phyloP scores from a whole-genome alignment of 2,329 filamentous ascomycete genomes.

The Phaeosphaeria sp. region DNA sequence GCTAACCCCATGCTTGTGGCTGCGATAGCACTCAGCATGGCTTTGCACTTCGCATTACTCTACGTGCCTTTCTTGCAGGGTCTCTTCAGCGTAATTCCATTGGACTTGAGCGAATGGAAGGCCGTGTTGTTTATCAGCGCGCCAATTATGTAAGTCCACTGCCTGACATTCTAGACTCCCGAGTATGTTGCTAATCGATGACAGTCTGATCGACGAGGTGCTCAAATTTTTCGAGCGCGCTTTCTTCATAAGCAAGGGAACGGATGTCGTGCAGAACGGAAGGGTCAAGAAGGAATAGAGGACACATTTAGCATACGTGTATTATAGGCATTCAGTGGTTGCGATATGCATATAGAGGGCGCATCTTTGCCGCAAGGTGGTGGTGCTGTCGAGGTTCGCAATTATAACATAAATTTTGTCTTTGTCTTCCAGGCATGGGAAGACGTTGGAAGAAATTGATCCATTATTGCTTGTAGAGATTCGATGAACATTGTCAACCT shows the following conservation, averaged over 20 bases:
- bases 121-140: slow-evolving; percentile 87
- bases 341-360: background rate
- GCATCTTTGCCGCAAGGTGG: background rate
- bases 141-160: slow-evolving; percentile 81
- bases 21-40: slow-evolving; percentile 91
- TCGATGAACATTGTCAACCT: no score
- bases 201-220: slow-evolving; percentile 78
- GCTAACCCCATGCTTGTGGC: slow-evolving; percentile 98
- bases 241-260: slow-evolving; percentile 39
- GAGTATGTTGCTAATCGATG: slow-evolving; percentile 18
- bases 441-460: background rate
- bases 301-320: background rate
- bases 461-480: background rate
- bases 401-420: background rate
- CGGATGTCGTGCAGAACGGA: slow-evolving; percentile 29
- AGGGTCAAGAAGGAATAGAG: slow-evolving; percentile 39
- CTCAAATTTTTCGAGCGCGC: slow-evolving; percentile 76
- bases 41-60: slow-evolving; percentile 89
- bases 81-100: slow-evolving; percentile 87
- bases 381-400: background rate
- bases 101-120: slow-evolving; percentile 88
- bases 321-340: slow-evolving; percentile 1
- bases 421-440: background rate
- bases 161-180: background rate
- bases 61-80: slow-evolving; percentile 89